Evolutionary conservation across 192 early-diverging fungal species (phyloP).

Genomic region (Dispira simplex): DNA sequence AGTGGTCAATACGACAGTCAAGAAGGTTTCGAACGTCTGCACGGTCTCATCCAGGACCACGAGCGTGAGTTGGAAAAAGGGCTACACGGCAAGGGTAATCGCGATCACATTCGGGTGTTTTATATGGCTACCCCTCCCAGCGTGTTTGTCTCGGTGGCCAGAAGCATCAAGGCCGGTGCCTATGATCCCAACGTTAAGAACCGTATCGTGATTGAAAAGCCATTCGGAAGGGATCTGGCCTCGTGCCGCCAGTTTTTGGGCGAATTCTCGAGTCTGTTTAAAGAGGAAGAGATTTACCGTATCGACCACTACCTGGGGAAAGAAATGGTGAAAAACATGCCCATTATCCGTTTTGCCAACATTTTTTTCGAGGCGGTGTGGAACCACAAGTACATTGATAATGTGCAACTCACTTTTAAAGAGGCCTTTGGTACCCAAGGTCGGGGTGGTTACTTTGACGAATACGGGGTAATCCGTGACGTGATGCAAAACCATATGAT

Average conservation of each 20-base stretch:
- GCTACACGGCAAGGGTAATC: neutral
- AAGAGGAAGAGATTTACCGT: constrained; percentile 90
- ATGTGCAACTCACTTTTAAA: constrained; percentile 97
- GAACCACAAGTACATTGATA: constrained; percentile 76
- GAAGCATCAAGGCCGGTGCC: constrained; percentile 48
- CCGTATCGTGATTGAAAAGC: constrained; percentile 93
- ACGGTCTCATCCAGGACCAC: constrained; percentile 37
- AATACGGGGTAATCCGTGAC: constrained; percentile 97
- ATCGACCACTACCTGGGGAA: constrained; percentile 99
- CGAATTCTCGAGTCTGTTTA: constrained; percentile 62
- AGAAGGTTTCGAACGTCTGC: constrained; percentile 48
- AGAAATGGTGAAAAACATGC: constrained; percentile 98
- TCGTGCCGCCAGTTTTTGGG: constrained; percentile 55
- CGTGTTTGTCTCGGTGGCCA: constrained; percentile 78
- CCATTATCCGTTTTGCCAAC: constrained; percentile 88
- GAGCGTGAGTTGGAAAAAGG: constrained; percentile 22
- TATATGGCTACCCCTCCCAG: constrained; percentile 95
- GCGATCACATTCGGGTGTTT: constrained; percentile 61
- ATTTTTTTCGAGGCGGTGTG: constrained; percentile 86
- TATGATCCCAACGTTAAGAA: constrained; percentile 51
- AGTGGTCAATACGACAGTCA: constrained; percentile 73
- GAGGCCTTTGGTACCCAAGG: constrained; percentile 95
- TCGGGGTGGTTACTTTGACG: constrained; percentile 97
- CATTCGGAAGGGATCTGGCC: constrained; percentile 87
- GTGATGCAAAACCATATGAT: constrained; percentile 90